Evolutionary conservation across 495 filamentous ascomycete genomes (phyloP).

Genomic region (Cercophora sp.): DNA sequence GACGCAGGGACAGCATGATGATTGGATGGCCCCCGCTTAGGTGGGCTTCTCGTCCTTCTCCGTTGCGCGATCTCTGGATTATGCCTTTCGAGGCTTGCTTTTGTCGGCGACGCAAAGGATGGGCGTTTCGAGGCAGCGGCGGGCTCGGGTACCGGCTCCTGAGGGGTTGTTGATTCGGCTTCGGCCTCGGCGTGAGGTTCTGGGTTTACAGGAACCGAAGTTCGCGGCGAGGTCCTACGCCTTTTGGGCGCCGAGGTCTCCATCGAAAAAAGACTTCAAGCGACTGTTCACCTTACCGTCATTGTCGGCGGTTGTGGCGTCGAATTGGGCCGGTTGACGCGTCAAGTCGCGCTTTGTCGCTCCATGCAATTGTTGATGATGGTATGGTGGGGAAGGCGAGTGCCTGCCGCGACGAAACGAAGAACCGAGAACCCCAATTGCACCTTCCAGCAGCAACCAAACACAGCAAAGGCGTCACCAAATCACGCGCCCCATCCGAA

Average conservation of each 20-base stretch:
- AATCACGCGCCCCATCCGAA: too few species aligned
- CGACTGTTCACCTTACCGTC: slow-evolving; percentile 12
- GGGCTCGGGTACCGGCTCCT: slow-evolving; percentile 3
- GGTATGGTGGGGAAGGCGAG: slow-evolving; percentile 2
- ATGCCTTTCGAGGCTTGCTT: slow-evolving; percentile 58
- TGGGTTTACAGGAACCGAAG: slow-evolving; percentile 30
- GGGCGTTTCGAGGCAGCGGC: slow-evolving; percentile 32
- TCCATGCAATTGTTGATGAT: slow-evolving; percentile 1
- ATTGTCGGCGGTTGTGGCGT: slow-evolving; percentile 2
- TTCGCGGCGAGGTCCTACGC: slow-evolving; percentile 54
- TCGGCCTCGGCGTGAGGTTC: neutral
- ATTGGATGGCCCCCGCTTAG: slow-evolving; percentile 27
- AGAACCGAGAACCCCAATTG: neutral
- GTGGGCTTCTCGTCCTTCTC: slow-evolving; percentile 34
- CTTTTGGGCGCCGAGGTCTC: slow-evolving; percentile 57
- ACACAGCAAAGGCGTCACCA: too few species aligned
- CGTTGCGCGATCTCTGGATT: slow-evolving; percentile 57
- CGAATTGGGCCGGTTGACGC: slow-evolving; percentile 14
- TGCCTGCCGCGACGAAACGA: neutral
- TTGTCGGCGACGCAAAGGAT: slow-evolving; percentile 64
- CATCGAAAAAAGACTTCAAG: slow-evolving; percentile 37
- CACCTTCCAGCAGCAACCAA: too few species aligned
- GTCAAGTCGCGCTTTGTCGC: slow-evolving; percentile 14
- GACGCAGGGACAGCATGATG: slow-evolving; percentile 21
- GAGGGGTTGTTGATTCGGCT: slow-evolving; percentile 18